Base-by-base conservation (phyloP, 345 rosid genomes). In the Melastoma malabathricum region DNA sequence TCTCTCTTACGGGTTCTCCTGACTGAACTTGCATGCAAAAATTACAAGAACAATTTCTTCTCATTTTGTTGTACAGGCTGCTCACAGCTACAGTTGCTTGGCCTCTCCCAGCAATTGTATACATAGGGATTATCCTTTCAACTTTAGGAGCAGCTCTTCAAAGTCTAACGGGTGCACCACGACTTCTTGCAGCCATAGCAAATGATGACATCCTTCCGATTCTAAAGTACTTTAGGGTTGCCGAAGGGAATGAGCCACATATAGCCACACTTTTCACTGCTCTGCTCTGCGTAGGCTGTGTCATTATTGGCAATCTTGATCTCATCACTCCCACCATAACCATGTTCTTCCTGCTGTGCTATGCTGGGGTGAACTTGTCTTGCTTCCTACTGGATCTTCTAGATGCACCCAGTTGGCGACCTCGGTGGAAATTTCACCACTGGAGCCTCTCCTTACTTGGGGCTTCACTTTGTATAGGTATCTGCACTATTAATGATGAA, bases 341-440 rank as follows among this genome's bases (percentile, higher is more conserved):
- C 52, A 93, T 93, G 99, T 93, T 93, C 75, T 88, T 74, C 76
- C 95, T 88, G 52, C 71, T 93, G 52, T 93, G 99, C 66, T 93
- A 93, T 74, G 23, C 89, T 47, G 99, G 99, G 45, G 99, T 93
- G 64, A 93, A 93, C 76, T 71, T 93, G 78, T 93, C 97, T 56
- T 93, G 99, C 79, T 93, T 93, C 80, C 97, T 93, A 64, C 76
- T 93, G 48, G 99, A 93, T 73, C 90, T 93, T 76, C 82, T 93
- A 43, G 99, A 93, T 81, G 97, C 99, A 68, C 99, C 99, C 49
- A 93, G 99, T 68, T 93, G 99, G 99, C 97, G 95, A 57, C 99
- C 97, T 47, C 80, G 99, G 65, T 93, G 99, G 97, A 88, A 93
- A 64, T 81, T 85, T 72, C 99, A 93, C 75, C 99, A 88, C 44